Evolutionary conservation across 495 filamentous ascomycete genomes (phyloP), one percentile per base, ranked within the genome.

Genomic region (Penicillium crystallinum): DNA sequence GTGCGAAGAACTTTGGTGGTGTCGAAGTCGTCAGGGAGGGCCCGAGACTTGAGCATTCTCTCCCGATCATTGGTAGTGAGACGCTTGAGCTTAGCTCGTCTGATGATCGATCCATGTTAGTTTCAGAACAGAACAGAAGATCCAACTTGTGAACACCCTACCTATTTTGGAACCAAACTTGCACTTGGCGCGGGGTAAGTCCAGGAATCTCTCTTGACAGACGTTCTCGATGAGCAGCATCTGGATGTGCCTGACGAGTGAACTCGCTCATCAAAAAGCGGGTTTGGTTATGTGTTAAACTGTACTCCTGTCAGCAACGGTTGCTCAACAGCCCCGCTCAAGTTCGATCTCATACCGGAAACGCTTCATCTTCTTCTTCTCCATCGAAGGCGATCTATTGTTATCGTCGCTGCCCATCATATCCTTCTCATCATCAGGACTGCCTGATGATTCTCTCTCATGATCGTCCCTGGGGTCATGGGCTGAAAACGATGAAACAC

Each of bases 91-190:
- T 97, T 97, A 19, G 92, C 92, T 66, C 92, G 77, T 72, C 92
- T 97, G 54, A 14, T 50, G n/a, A 49, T 27, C 11, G 23, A 15
- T 18, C 10, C 12, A 48, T 27, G 65, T 74, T 59, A 75, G 62
- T 42, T 53, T 41, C 23, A 31, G 6, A 8, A 29, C 25, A n/a
- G 23, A 6, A 34, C 37, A 39, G 18, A 15, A 31, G 35, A 19
- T 23, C 12, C 15, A 47, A 34, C 33, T 6, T 54, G 59, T 54
- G 42, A 62, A 50, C 22, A 46, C 66, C 79, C 57, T 78, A 96
- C 92, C 92, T 83, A 71, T 97, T 97, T 70, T 97, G 92, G 69
- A 97, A 97, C 92, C 92, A 97, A 52, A 97, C 92, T 73, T 97
- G 92, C 8, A 97, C 92, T 65, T 97, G 92, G 52, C 92, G 83